A percentile compares a stretch with the other conserved stretches of the same genome.
These are phyloP conservation scores for Silybum marianum DNA, from an alignment of 129 eudicot species.

Conservation along the genomic window DNA sequence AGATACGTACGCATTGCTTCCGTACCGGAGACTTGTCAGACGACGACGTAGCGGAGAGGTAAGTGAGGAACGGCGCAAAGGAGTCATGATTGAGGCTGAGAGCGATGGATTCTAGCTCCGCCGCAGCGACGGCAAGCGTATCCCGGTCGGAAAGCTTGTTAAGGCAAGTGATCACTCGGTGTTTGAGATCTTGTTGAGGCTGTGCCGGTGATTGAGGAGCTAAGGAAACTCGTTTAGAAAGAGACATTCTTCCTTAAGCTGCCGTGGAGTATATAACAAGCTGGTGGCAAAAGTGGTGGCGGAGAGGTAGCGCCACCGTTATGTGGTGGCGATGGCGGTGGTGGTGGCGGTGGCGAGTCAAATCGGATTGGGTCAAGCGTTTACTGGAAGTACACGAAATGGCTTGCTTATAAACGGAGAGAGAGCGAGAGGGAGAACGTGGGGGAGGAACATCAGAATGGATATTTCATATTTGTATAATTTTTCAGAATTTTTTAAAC, in stretches of 20 bases:
- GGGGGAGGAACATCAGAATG: conserved; percentile 23
- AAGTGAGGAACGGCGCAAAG: conserved; percentile 65
- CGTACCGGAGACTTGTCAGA: conserved; percentile 75
- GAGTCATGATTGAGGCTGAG: conserved; percentile 38
- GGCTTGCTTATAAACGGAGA: conserved; percentile 28
- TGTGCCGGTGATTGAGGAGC: conserved; percentile 34
- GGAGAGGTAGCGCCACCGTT: conserved; percentile 13
- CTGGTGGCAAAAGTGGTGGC: neutral
- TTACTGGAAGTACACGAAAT: conserved; percentile 25
- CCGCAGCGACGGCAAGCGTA: conserved; percentile 65
- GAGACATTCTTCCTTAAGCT: conserved; percentile 36
- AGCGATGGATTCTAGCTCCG: conserved; percentile 74
- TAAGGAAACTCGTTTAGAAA: conserved; percentile 24
- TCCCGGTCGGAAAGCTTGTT: conserved; percentile 86
- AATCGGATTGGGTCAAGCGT: conserved; percentile 5
- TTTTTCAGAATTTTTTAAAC: neutral
- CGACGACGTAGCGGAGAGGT: conserved; percentile 64
- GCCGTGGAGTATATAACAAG: neutral
- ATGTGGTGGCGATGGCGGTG: neutral
- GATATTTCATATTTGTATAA: conserved; percentile 1
- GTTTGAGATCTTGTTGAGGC: conserved; percentile 52
- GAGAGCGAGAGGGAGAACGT: conserved; percentile 27
- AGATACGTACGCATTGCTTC: conserved; percentile 63
- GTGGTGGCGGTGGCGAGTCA: conserved; percentile 19
- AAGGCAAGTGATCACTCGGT: conserved; percentile 60